phyloP scores from a whole-genome alignment of 1,139 yeast genomes.

The Blastobotrys capitulatus region DNA sequence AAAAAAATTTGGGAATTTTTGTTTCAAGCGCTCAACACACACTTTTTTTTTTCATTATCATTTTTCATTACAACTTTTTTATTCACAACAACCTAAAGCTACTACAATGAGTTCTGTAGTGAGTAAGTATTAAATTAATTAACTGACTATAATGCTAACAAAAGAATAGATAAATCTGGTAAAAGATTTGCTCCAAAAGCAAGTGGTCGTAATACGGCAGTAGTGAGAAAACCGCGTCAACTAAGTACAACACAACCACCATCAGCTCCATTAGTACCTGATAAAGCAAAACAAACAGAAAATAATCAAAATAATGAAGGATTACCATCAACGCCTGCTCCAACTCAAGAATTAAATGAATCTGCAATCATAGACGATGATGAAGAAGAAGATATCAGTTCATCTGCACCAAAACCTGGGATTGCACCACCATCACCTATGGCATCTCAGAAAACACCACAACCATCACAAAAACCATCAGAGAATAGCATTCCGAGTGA shows the following conservation, averaged over 20 bases:
- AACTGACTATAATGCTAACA: conserved; percentile 3
- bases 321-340: neutral
- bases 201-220: conserved; percentile 19
- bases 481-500: too few relatives aligned
- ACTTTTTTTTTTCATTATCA: too few relatives aligned
- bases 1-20: too few relatives aligned
- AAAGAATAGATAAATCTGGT: conserved; percentile 21
- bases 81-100: too few relatives aligned
- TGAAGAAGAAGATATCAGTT: neutral
- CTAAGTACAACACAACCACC: conserved; percentile 9
- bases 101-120: conserved; percentile 31
- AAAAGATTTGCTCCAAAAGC: conserved; percentile 33
- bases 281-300: neutral
- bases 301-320: neutral
- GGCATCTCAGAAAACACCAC: neutral
- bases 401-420: neutral
- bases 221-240: conserved; percentile 21
- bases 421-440: neutral
- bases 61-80: too few relatives aligned
- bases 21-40: too few relatives aligned
- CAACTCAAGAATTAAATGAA: neutral
- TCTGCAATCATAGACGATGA: conserved; percentile 4
- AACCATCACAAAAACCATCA: too few relatives aligned
- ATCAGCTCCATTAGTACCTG: neutral
- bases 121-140: conserved; percentile 22